Evolutionary conservation across 129 eudicot species (phyloP), one percentile per base, ranked within the genome.

Genomic region (Lactuca sativa): DNA sequence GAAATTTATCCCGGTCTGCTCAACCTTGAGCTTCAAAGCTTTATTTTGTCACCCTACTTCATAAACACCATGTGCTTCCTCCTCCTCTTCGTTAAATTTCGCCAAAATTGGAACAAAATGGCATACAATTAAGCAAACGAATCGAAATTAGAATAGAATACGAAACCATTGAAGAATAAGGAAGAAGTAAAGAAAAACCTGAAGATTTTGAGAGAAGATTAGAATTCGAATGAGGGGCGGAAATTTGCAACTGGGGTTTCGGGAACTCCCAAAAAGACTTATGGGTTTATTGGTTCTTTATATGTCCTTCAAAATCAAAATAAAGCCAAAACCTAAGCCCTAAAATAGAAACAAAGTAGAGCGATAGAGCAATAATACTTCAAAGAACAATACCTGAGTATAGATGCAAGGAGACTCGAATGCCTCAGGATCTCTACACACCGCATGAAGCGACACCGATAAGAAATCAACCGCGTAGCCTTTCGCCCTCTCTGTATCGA

Each of bases 401-500:
- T 92, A 92, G 3, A 88, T 78, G 67, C 98, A 92, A 37, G 98
- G 98, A 64, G 85, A 84, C 11, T 84, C 77, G 68, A 86, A 92
- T 0, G 96, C 91, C 80, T 88, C 95, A 0, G 95, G 89, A 16
- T 92, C 95, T 37, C 95, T 77, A 17, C 91, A 92, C 18, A 89
- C 88, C 5, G 96, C 98, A 56, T 92, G 98, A 67, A 92, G 96
- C 32, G 97, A 88, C 17, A 92, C 75, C 10, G 89, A 84, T 49
- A 86, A n/a, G 57, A 92, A 88, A 82, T 88, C 87, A 44, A 84
- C 96, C 21, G 96, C 84, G 25, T 88, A 92, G 59, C 98, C 96
- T 73, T 81, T 86, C 10, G 77, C 71, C 59, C 82, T 73, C 54
- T 92, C 96, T 8, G 83, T 41, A 57, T 92, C 95, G 70, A n/a